A percentile compares a stretch with the other conserved stretches of the same genome.
Evolutionary conservation across 2,329 filamentous ascomycete genomes (phyloP).

Genomic region (Clathrospora elynae): DNA sequence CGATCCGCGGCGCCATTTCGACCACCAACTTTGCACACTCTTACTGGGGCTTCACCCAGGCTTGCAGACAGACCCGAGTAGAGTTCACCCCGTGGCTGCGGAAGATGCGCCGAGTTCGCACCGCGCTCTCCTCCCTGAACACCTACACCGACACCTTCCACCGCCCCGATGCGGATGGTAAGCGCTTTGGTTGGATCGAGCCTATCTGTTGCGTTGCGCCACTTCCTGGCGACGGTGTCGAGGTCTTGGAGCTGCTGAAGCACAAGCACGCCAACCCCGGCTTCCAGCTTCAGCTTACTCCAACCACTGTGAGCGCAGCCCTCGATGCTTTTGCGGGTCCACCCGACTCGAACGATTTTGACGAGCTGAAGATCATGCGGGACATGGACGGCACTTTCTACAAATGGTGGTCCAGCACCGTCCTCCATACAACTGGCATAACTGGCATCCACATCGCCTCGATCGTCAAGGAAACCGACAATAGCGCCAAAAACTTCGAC

Average conservation of each 20-base stretch:
- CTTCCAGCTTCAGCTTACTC: conserved; percentile 7
- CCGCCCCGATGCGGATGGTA: background rate
- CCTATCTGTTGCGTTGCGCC: conserved; percentile 5
- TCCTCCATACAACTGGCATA: background rate
- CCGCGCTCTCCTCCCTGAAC: conserved; percentile 8
- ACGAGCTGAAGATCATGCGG: conserved; percentile 4
- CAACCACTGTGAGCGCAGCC: background rate
- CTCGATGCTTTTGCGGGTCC: background rate
- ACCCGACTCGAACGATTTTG: conserved; percentile 1
- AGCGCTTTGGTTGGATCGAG: conserved; percentile 5
- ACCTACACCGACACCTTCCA: conserved; percentile 12
- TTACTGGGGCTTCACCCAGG: conserved; percentile 13
- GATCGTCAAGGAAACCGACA: background rate
- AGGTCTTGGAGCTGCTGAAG: conserved; percentile 4
- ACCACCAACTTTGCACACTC: conserved; percentile 12
- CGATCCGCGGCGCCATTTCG: conserved; percentile 1
- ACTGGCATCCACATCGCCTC: conserved; percentile 1
- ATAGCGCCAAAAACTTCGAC: too few relatives aligned
- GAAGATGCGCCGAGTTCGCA: conserved; percentile 8
- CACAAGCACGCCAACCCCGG: background rate
- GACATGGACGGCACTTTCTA: conserved; percentile 2
- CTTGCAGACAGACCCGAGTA: background rate
- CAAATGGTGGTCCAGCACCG: background rate
- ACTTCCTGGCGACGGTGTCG: conserved; percentile 7
- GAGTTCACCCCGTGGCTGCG: conserved; percentile 13